Evolutionary conservation across 768 basidiomycete genomes (phyloP).

Genomic region (Phallus indusiatus): DNA sequence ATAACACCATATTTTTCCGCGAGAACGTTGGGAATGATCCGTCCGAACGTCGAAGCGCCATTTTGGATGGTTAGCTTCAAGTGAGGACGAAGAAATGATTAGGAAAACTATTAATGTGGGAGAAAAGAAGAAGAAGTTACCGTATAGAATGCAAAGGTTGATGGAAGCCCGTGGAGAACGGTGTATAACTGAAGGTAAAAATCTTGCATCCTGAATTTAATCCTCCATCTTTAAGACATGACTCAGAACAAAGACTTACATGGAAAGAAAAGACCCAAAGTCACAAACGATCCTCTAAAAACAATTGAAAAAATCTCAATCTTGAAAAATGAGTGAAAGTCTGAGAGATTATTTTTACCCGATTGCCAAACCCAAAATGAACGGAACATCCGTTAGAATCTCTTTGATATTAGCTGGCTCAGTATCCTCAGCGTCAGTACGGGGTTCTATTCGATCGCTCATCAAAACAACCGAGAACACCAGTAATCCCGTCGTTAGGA

Average conservation of each 20-base stretch:
- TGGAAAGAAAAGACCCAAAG: background rate
- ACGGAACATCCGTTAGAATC: slow-evolving; percentile 37
- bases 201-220: slow-evolving; percentile 33
- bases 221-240: background rate
- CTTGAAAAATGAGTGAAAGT: background rate
- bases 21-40: slow-evolving; percentile 36
- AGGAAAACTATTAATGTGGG: background rate
- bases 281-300: slow-evolving; percentile 23
- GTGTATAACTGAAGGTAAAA: slow-evolving; percentile 51
- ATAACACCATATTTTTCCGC: slow-evolving; percentile 35
- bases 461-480: slow-evolving; percentile 32
- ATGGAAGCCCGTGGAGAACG: slow-evolving; percentile 34
- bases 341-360: slow-evolving; percentile 25
- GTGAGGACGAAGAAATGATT: background rate
- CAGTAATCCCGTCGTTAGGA: slow-evolving; percentile 29
- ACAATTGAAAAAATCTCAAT: slow-evolving; percentile 20
- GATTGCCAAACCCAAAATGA: slow-evolving; percentile 27
- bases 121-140: slow-evolving; percentile 23
- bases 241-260: background rate
- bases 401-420: slow-evolving; percentile 18
- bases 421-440: slow-evolving; percentile 18
- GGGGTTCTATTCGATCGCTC: slow-evolving; percentile 24
- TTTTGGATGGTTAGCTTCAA: slow-evolving; percentile 48
- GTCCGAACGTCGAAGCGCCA: slow-evolving; percentile 41
- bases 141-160: slow-evolving; percentile 45